phyloP scores from a whole-genome alignment of 495 filamentous ascomycete genomes.

The Neurospora sp. region DNA sequence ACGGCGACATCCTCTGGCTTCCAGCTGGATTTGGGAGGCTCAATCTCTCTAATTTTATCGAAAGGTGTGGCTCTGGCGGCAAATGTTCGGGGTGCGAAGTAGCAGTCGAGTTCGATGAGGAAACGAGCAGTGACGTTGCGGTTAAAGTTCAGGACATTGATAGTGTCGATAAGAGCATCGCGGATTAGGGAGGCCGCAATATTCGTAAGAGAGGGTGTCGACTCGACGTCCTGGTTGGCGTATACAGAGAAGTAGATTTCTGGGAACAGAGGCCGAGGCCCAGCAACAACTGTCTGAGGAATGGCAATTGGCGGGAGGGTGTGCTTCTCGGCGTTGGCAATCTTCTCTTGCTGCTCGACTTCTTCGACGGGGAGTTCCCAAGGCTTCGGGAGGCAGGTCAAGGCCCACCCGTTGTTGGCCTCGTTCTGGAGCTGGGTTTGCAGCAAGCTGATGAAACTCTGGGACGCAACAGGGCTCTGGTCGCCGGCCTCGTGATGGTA shows the following conservation, averaged over 20 bases:
- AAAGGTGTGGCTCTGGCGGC: constrained; percentile 87
- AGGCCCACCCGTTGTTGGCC: constrained; percentile 55
- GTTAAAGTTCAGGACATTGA: constrained; percentile 90
- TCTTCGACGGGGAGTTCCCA: constrained; percentile 53
- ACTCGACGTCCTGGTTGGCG: constrained; percentile 78
- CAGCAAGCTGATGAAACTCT: constrained; percentile 70
- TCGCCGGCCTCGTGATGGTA: constrained; percentile 49
- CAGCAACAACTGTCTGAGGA: constrained; percentile 63
- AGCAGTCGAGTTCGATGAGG: constrained; percentile 89
- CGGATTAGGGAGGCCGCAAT: constrained; percentile 74
- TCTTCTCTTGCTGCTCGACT: constrained; percentile 41
- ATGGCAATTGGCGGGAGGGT: constrained; percentile 62
- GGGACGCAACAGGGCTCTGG: constrained; percentile 26
- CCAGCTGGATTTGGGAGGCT: constrained; percentile 67
- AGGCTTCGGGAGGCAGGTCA: constrained; percentile 75
- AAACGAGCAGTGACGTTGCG: constrained; percentile 77
- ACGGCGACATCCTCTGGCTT: constrained; percentile 97
- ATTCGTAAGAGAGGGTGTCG: constrained; percentile 66
- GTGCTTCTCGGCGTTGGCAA: constrained; percentile 56
- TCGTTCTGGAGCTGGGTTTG: constrained; percentile 76
- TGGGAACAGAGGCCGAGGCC: constrained; percentile 69
- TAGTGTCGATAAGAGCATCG: constrained; percentile 83
- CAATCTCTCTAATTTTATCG: constrained; percentile 72
- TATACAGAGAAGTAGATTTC: constrained; percentile 94
- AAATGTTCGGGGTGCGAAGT: constrained; percentile 79